phyloP scores from a whole-genome alignment of 1,139 yeast species.

The Yamadazyma taylorii region DNA sequence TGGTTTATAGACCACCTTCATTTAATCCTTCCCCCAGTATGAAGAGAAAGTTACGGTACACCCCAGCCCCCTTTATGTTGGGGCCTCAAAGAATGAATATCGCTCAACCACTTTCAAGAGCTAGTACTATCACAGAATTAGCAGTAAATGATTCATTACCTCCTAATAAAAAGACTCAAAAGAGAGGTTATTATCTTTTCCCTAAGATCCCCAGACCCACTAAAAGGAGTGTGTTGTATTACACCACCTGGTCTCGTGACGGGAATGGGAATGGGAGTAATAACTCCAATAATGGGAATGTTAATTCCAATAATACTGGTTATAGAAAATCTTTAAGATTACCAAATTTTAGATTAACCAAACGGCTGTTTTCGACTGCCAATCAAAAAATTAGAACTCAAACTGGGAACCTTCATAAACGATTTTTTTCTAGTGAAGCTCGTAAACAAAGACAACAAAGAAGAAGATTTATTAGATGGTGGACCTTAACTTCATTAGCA shows the following conservation, averaged over 20 bases:
- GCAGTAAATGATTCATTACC: slow-evolving; percentile 17
- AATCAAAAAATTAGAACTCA: slow-evolving; percentile 37
- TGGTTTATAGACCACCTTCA: slow-evolving; percentile 27
- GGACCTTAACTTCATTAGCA: slow-evolving; percentile 66
- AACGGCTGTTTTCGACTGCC: slow-evolving; percentile 40
- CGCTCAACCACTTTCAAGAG: slow-evolving; percentile 45
- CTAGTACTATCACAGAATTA: slow-evolving; percentile 39
- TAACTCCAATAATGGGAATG: slow-evolving; percentile 9
- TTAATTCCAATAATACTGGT: slow-evolving; percentile 9
- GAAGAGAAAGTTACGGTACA: slow-evolving; percentile 15
- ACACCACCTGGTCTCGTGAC: slow-evolving; percentile 41
- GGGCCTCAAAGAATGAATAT: slow-evolving; percentile 37
- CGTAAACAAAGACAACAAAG: slow-evolving; percentile 44
- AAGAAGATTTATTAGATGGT: slow-evolving; percentile 61
- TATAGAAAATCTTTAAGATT: slow-evolving; percentile 21
- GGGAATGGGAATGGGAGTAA: slow-evolving; percentile 4
- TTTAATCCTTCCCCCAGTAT: slow-evolving; percentile 16
- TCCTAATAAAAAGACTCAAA: slow-evolving; percentile 18
- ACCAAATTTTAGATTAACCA: slow-evolving; percentile 29
- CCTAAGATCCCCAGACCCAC: slow-evolving; percentile 69
- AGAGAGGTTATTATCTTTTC: slow-evolving; percentile 39
- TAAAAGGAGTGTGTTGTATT: slow-evolving; percentile 56
- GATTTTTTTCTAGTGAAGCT: slow-evolving; percentile 48
- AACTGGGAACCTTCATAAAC: slow-evolving; percentile 37
- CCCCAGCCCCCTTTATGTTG: slow-evolving; percentile 20